Evolutionary conservation across 2,329 filamentous ascomycete genomes (phyloP).

Genomic region (Grosmannia penicillata): DNA sequence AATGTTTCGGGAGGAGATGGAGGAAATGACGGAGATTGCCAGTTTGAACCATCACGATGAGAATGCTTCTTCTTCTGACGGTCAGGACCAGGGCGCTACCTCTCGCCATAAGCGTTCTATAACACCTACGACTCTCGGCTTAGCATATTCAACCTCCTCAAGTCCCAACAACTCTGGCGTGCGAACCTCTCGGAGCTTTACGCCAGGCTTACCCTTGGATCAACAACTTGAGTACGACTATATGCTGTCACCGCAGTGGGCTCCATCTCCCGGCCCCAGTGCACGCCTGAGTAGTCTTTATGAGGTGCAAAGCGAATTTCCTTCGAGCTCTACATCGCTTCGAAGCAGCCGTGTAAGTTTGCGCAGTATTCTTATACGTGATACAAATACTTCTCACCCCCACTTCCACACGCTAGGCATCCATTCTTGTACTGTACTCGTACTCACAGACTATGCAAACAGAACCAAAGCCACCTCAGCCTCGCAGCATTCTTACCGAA

Average conservation of each 20-base stretch:
- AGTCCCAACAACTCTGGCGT: background rate
- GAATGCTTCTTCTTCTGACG: background rate
- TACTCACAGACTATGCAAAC: background rate
- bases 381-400: no score
- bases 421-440: no score
- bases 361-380: background rate
- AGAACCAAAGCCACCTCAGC: conserved; percentile 29
- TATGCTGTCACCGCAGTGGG: conserved; percentile 5
- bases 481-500: conserved; percentile 24
- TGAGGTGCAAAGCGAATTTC: conserved; percentile 7
- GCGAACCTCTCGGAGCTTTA: conserved; percentile 1
- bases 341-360: conserved; percentile 5
- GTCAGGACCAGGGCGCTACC: background rate
- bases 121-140: conserved; percentile 8
- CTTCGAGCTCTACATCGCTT: conserved; percentile 6
- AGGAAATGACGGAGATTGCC: conserved; percentile 3
- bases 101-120: conserved; percentile 2
- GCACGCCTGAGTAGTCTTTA: conserved; percentile 8
- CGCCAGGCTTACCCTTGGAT: conserved; percentile 5
- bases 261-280: conserved; percentile 8
- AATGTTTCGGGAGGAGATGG: background rate
- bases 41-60: conserved; percentile 1
- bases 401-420: no score
- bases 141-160: conserved; percentile 2
- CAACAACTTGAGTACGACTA: conserved; percentile 7